Conservation (phyloP, 1,284 basidiomycete species). For the Microbotryum silenes-acaulis region DNA sequence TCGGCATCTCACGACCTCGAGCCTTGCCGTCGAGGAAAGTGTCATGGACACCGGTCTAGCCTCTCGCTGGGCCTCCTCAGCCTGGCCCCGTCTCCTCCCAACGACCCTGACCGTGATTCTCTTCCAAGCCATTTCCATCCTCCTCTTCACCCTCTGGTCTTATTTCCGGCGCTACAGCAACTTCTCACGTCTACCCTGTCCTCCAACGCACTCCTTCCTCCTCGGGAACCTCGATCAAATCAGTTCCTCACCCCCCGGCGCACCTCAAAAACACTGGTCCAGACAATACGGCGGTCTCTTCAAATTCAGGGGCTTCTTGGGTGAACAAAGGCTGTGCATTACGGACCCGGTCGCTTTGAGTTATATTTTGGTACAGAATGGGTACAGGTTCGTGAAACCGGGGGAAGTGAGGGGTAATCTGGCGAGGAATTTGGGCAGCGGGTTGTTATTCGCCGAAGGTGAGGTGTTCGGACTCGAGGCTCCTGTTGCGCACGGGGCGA, state of each 20-base stretch:
- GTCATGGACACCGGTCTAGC: too few species aligned
- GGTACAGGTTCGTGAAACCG: conserved; percentile 61
- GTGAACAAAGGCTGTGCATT: conserved; percentile 49
- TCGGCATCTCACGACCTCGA: too few species aligned
- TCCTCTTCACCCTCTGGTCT: too few species aligned
- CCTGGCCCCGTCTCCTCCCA: too few species aligned
- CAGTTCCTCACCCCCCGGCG: conserved; percentile 52
- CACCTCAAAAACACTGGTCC: conserved; percentile 46
- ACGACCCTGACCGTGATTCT: too few species aligned
- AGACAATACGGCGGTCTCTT: conserved; percentile 49
- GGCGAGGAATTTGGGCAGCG: conserved; percentile 40
- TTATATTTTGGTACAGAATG: conserved; percentile 52
- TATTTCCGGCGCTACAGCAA: too few species aligned
- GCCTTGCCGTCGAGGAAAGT: too few species aligned
- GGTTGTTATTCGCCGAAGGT: conserved; percentile 43
- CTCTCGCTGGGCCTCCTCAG: too few species aligned
- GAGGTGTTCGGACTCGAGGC: conserved; percentile 21
- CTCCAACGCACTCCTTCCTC: conserved; percentile 47
- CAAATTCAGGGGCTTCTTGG: conserved; percentile 53
- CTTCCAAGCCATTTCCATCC: too few species aligned
- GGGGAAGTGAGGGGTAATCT: conserved; percentile 54
- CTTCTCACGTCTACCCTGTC: conserved; percentile 39
- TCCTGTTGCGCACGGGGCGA: too few species aligned
- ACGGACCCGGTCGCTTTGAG: conserved; percentile 55
- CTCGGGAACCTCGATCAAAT: conserved; percentile 53